phyloP scores from a whole-genome alignment of 2,329 filamentous ascomycete genomes.

The Cercospora sojina region DNA sequence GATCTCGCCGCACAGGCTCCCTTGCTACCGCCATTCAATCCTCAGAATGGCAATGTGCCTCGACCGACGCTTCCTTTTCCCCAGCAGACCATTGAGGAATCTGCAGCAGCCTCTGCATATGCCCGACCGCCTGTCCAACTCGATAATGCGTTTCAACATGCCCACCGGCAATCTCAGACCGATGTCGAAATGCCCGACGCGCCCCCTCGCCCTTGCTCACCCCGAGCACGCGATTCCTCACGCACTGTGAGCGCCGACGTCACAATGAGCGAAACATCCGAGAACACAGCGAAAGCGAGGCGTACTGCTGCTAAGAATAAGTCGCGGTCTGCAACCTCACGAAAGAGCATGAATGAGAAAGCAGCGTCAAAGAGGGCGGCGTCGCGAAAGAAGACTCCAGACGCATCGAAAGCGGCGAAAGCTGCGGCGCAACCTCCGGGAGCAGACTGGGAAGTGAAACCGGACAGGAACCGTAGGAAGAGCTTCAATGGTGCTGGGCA shows the following conservation, averaged over 20 bases:
- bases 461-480: slow-evolving; percentile 27
- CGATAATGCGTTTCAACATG: not conserved
- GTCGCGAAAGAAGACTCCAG: slow-evolving; percentile 37
- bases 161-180: not conserved
- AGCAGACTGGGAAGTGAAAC: slow-evolving; percentile 13
- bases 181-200: slow-evolving; percentile 22
- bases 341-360: slow-evolving; percentile 40
- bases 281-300: slow-evolving; percentile 26
- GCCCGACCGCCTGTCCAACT: slow-evolving; percentile 4
- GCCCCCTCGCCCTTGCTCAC: slow-evolving; percentile 42
- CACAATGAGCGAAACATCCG: slow-evolving; percentile 27
- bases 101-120: not conserved
- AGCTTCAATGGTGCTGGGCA: slow-evolving; percentile 25
- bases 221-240: slow-evolving; percentile 39
- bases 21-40: slow-evolving; percentile 34
- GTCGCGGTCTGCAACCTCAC: slow-evolving; percentile 42
- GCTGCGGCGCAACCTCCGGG: slow-evolving; percentile 10
- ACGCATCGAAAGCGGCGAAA: slow-evolving; percentile 36
- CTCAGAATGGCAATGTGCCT: slow-evolving; percentile 19
- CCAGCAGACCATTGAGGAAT: slow-evolving; percentile 25
- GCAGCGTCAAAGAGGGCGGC: slow-evolving; percentile 31
- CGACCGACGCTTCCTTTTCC: slow-evolving; percentile 28
- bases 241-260: slow-evolving; percentile 31
- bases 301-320: slow-evolving; percentile 50
- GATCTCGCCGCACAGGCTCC: slow-evolving; percentile 22